Percentiles rank a stretch among this genome's conserved stretches.
phyloP scores from a whole-genome alignment of 768 basidiomycete species.

The Leucosporidium yakuticum region DNA sequence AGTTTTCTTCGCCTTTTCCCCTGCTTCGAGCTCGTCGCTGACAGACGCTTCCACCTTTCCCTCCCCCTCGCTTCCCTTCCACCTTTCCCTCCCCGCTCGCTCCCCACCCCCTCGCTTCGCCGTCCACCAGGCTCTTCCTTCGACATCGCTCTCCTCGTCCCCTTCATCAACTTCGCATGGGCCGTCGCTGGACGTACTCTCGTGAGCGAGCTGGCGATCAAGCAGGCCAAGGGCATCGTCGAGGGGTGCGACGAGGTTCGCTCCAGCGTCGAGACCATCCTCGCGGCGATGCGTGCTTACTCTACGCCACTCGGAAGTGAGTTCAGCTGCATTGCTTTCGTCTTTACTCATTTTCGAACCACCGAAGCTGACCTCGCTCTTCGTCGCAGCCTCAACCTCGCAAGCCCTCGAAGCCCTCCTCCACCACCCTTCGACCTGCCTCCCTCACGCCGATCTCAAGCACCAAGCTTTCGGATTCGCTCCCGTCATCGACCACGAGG shows the following conservation, averaged over 20 bases:
- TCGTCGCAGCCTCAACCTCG: background rate
- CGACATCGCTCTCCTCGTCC: too few species aligned
- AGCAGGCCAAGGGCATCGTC: constrained; percentile 1
- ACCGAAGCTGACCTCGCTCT: background rate
- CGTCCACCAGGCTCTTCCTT: too few species aligned
- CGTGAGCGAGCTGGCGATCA: background rate
- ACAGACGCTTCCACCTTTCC: too few species aligned
- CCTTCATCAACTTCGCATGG: background rate
- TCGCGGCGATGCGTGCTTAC: background rate
- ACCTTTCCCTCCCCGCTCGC: too few species aligned
- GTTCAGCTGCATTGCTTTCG: background rate
- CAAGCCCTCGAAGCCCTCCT: background rate
- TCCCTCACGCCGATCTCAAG: background rate
- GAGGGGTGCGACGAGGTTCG: background rate
- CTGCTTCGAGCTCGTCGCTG: too few species aligned
- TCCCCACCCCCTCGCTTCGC: too few species aligned
- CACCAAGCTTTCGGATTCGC: background rate
- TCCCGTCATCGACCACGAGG: constrained; percentile 43
- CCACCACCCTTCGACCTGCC: background rate
- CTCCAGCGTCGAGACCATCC: background rate
- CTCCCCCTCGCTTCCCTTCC: too few species aligned
- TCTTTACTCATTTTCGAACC: background rate
- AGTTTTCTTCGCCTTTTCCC: too few species aligned
- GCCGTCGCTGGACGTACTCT: background rate
- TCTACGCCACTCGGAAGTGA: background rate